Conservation (phyloP, 495 filamentous ascomycete genomes). For the Aspergillus homomorphus region DNA sequence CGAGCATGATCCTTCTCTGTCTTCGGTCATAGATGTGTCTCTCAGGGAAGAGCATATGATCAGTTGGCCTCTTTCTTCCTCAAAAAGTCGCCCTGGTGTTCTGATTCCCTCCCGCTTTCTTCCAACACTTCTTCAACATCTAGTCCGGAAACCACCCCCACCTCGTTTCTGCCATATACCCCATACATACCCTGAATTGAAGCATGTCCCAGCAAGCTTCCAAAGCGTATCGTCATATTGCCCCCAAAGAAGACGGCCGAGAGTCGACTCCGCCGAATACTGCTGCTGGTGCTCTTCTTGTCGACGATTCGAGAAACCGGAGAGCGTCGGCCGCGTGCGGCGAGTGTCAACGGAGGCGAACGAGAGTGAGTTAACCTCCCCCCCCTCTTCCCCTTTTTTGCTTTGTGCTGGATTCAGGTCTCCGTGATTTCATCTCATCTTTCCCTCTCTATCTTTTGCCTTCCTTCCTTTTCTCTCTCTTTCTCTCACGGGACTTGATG, state of each 20-base stretch:
- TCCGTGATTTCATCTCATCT: no score
- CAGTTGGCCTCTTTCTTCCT: constrained; percentile 1
- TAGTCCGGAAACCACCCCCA: not conserved
- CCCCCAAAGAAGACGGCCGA: constrained; percentile 22
- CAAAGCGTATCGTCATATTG: constrained; percentile 31
- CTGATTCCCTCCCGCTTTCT: not conserved
- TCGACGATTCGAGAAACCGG: constrained; percentile 38
- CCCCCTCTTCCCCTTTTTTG: no score
- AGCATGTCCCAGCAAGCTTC: constrained; percentile 33
- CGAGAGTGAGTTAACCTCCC: constrained; percentile 39
- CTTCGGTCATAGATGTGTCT: constrained; percentile 15
- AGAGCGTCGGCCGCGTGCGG: constrained; percentile 41
- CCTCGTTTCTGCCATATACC: not conserved
- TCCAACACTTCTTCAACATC: not conserved
- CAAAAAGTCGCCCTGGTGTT: constrained; percentile 2
- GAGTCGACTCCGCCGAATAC: constrained; percentile 9
- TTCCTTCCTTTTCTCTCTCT: no score
- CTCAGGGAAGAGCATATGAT: constrained; percentile 15
- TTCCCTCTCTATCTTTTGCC: no score
- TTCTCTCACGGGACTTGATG: not conserved
- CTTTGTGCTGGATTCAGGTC: no score
- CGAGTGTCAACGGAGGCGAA: constrained; percentile 42
- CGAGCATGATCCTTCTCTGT: constrained; percentile 10
- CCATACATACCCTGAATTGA: not conserved
- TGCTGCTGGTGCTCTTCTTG: constrained; percentile 13